A percentile compares a stretch with the other conserved stretches of the same genome.
Evolutionary conservation across 2,329 filamentous ascomycete genomes (phyloP).

Genomic region (Chaetothyriales sp.): DNA sequence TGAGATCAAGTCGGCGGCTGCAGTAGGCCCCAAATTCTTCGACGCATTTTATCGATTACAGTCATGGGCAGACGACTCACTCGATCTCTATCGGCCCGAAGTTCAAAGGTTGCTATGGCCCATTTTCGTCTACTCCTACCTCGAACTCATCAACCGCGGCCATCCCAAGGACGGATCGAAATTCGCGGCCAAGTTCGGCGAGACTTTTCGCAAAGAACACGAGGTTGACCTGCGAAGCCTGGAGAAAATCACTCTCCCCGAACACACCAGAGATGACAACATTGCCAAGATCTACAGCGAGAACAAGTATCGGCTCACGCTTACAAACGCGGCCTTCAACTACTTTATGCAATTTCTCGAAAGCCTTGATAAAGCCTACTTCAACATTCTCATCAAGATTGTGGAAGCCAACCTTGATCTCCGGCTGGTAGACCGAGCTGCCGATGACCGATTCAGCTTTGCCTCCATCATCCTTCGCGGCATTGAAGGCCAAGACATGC

Average conservation of each 20-base stretch:
- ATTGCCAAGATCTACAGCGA: slow-evolving; percentile 68
- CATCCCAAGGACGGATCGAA: slow-evolving; percentile 51
- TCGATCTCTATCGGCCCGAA: slow-evolving; percentile 95
- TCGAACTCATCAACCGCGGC: slow-evolving; percentile 61
- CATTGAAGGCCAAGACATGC: slow-evolving; percentile 42
- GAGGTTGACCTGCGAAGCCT: slow-evolving; percentile 66
- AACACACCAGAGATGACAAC: slow-evolving; percentile 63
- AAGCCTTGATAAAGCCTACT: slow-evolving; percentile 68
- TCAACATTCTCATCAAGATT: slow-evolving; percentile 61
- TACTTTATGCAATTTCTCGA: slow-evolving; percentile 81
- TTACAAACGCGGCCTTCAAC: slow-evolving; percentile 74
- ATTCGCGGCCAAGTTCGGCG: slow-evolving; percentile 51
- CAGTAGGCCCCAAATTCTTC: slow-evolving; percentile 65
- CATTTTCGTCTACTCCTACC: slow-evolving; percentile 81
- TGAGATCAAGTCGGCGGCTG: slow-evolving; percentile 28
- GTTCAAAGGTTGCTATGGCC: slow-evolving; percentile 82
- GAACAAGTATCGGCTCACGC: slow-evolving; percentile 77
- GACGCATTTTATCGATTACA: slow-evolving; percentile 60
- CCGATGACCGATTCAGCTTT: slow-evolving; percentile 46
- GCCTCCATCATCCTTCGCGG: slow-evolving; percentile 45
- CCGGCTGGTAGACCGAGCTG: slow-evolving; percentile 44
- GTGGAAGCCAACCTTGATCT: slow-evolving; percentile 50
- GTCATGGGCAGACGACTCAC: slow-evolving; percentile 77
- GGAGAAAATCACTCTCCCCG: slow-evolving; percentile 58
- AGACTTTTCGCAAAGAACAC: slow-evolving; percentile 63